Base-by-base conservation (phyloP, 1,139 yeast species). In the Taiozyma sp. region DNA sequence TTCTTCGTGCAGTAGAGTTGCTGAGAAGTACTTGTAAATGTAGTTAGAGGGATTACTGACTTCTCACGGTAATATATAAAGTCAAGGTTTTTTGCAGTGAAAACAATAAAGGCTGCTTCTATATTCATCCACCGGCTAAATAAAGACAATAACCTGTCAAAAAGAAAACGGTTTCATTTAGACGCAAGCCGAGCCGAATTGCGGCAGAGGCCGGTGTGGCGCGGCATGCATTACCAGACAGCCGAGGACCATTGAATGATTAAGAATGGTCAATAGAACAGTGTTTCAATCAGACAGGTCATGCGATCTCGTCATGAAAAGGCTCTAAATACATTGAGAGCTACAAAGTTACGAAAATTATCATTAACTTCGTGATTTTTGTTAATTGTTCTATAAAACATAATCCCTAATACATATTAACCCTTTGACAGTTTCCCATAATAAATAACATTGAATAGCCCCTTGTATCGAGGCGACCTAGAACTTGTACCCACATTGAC, bases 401-500 rank as follows among this genome's bases (percentile, higher is more conserved):
- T 30, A 12, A 32, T 14, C 36, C 36, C 14, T 14, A 14, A 32
- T 32, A 32, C 34, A 30, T 13, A 29, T 29, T 13, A 30, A 32
- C 36, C n/a, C 36, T 32, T 32, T 32, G 36, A 14, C 8, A n/a
- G 24, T 38, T 19, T 38, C 41, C 41, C 41, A 38, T 32, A 38
- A 38, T 22, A 38, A 19, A 10, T 19, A 38, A 38, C 19, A 19
- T 16, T 19, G 24, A 23, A 38, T 16, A 38, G 14, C 41, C n/a
- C 7, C 38, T 19, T 13, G 38, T 8, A 8, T 14, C 12, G 38
- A 14, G 13, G 38, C 12, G 14, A 38, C 41, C 43, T 40, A 40
- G 19, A 40, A 40, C 29, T 40, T 40, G 23, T 40, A 24, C 10
- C 43, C 43, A 24, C 91, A 84, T 46, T 65, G 65, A 48, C 75